These are phyloP conservation scores for Isatis tinctoria DNA, from an alignment of 345 rosid genomes.

Conservation along the genomic window DNA sequence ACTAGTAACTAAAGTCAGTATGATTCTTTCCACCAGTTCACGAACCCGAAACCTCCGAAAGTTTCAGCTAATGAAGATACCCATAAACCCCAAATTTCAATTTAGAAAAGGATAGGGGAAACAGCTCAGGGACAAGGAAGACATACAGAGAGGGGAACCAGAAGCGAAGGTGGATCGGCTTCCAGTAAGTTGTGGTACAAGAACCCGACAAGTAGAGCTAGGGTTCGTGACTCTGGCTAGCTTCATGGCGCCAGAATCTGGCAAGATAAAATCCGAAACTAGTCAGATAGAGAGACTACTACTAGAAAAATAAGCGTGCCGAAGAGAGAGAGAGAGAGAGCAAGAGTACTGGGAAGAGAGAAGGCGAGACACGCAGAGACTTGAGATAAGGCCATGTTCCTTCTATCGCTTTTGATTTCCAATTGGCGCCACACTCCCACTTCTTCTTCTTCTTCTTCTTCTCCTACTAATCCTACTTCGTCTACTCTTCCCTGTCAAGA, in stretches of 20 bases:
- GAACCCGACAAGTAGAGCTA: constrained; percentile 24
- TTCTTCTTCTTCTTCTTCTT: not conserved
- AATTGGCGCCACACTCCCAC: not conserved
- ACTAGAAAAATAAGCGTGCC: not conserved
- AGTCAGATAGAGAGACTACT: constrained; percentile 6
- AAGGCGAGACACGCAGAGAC: constrained; percentile 51
- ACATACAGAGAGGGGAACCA: constrained; percentile 58
- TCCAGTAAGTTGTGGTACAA: constrained; percentile 32
- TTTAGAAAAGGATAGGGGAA: not conserved
- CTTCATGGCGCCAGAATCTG: constrained; percentile 39
- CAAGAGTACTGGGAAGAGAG: constrained; percentile 40
- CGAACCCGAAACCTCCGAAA: not conserved
- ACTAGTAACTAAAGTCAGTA: not conserved
- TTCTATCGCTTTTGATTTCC: not conserved
- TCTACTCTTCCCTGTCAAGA: constrained; percentile 22
- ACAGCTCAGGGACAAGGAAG: not conserved
- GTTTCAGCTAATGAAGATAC: not conserved
- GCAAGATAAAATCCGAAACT: constrained; percentile 5
- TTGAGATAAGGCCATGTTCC: constrained; percentile 58
- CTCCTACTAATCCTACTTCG: constrained; percentile 1
- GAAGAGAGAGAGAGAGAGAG: not conserved
- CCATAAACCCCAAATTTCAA: not conserved
- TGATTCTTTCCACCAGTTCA: not conserved
- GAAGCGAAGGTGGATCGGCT: constrained; percentile 46
- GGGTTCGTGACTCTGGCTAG: constrained; percentile 29